Conservation (phyloP, 2,329 filamentous ascomycete species). For the Stylonectria norvegica region DNA sequence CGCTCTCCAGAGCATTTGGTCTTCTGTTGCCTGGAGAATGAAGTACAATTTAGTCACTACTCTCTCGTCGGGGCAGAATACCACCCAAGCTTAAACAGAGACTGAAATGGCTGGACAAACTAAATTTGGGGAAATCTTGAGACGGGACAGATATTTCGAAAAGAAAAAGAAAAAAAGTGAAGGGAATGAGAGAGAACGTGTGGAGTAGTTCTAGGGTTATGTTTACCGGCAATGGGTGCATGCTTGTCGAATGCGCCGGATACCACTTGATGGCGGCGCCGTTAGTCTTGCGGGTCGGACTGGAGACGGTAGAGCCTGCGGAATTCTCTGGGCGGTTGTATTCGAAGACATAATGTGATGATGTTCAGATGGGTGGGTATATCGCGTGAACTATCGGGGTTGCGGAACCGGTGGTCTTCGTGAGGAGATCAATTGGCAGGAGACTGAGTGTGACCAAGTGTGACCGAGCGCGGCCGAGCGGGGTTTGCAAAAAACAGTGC, state of each 20-base stretch:
- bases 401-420: no score
- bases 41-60: background rate
- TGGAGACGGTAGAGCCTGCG: background rate
- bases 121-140: no score
- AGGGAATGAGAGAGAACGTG: no score
- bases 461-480: background rate
- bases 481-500: background rate
- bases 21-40: slow-evolving; percentile 10
- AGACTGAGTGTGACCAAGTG: background rate
- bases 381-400: no score
- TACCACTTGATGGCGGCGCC: slow-evolving; percentile 2
- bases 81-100: no score
- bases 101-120: no score
- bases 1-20: slow-evolving; percentile 14
- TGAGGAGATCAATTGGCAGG: background rate
- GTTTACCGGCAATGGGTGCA: slow-evolving; percentile 12
- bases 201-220: no score
- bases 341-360: background rate
- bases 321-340: background rate
- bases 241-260: slow-evolving; percentile 13
- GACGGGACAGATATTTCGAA: no score
- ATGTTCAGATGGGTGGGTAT: no score
- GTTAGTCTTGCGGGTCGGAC: slow-evolving; percentile 1
- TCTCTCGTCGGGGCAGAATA: no score
- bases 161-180: no score